A percentile compares a stretch with the other conserved stretches of the same genome.
Evolutionary conservation across 768 basidiomycete genomes (phyloP).

Genomic region (Leccinum aurantiacum): DNA sequence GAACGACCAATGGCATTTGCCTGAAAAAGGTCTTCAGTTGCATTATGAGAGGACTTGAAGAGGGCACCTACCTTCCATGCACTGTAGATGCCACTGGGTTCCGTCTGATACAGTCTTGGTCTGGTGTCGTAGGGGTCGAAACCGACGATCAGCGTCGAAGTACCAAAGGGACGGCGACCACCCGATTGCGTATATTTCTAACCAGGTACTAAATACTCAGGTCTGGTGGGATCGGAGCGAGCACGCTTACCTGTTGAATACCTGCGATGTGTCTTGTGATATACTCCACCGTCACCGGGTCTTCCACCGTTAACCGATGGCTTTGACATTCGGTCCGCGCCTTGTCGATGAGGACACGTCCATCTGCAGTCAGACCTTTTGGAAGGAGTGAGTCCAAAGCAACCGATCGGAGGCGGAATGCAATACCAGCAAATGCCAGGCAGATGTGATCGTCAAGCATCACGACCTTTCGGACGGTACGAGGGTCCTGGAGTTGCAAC

Average conservation of each 20-base stretch:
- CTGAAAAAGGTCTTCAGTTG: constrained; percentile 38
- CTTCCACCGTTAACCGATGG: constrained; percentile 95
- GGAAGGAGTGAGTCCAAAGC: constrained; percentile 10
- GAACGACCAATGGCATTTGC: constrained; percentile 98
- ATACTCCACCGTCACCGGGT: constrained; percentile 97
- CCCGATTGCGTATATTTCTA: constrained; percentile 98
- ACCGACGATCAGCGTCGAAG: constrained; percentile 94
- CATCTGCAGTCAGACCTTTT: constrained; percentile 93
- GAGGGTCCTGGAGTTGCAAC: constrained; percentile 94
- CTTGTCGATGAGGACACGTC: constrained; percentile 96
- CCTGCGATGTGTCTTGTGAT: constrained; percentile 97
- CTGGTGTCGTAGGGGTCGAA: constrained; percentile 91
- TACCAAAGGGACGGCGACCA: constrained; percentile 97
- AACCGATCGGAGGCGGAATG: background rate
- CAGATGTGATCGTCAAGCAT: constrained; percentile 99
- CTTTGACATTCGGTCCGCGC: constrained; percentile 97
- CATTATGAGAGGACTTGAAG: background rate
- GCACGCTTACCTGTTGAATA: constrained; percentile 83
- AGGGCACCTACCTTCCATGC: constrained; percentile 83
- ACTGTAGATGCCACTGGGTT: constrained; percentile 96
- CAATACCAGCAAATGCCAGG: constrained; percentile 92
- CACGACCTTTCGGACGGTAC: constrained; percentile 96
- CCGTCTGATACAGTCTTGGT: constrained; percentile 88
- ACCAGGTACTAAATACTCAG: background rate
- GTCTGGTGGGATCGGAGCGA: background rate